Base-by-base conservation (phyloP, 2,329 filamentous ascomycete species). In the Botrytis fabae region DNA sequence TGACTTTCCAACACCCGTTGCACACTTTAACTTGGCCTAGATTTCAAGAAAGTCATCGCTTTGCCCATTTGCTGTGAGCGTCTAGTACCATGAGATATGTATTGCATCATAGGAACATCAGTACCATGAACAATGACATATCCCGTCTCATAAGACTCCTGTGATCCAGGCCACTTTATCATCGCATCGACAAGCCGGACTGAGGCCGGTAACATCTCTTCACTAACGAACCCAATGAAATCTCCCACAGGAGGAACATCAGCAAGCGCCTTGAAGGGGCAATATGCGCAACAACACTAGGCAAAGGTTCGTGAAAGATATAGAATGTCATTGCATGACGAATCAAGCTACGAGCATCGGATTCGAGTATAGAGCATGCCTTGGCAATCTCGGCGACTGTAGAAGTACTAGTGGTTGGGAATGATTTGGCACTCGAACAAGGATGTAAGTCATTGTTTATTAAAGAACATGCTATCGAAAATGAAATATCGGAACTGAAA, bases 221-320 rank as follows among this genome's bases (percentile, higher is more conserved):
- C 68, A 10, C 42, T n/a, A 10, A 69, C 22, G 18, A 57, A 64
- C 10, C 38, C 73, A n/a, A 73, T 59, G 9, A 51, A 65, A 14
- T 46, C 22, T 32, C 32, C 32, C 32, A 32, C 32, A 32, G 32
- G 12, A 14, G 74, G 51, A n/a, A 51, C 35, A 12, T 73, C 28
- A 4, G 59, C 70, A 2, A 74, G 70, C 12, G 64, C 42, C 35
- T 60, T 44, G 70, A 75, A 9, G 57, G 12, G 5, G 73, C 68
- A 0, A 70, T 75, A 38, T 77, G 73, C 38, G 72, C 73, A 25
- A 76, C 68, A 3, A 71, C 51, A 0, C 72, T 73, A 1, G 73
- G 69, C 1, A 46, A n/a, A 16, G 62, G 69, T 44, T 77, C 75
- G 32, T 60, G 35, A 40, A 77, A 77, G 70, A 90, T 82, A n/a